Evolutionary conservation across 192 early-diverging fungal genomes (phyloP).

Genomic region (Hyaloraphidium curvatum): DNA sequence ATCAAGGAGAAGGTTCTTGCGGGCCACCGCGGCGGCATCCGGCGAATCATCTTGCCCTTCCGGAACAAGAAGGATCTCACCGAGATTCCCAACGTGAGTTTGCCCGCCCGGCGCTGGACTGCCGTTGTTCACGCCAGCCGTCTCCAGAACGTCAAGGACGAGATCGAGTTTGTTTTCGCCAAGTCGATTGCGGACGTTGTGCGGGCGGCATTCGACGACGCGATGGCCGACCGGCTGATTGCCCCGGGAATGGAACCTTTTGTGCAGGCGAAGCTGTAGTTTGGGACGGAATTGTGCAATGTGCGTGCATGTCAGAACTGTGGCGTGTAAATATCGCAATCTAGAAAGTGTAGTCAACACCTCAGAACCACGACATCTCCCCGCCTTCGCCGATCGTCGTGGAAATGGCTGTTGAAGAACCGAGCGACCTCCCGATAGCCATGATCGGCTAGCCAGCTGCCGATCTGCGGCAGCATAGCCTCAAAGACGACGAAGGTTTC

Average conservation of each 20-base stretch:
- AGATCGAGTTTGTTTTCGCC: slow-evolving; percentile 51
- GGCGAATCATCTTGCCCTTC: slow-evolving; percentile 47
- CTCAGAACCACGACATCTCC: slow-evolving; percentile 83
- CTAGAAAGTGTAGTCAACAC: too few species aligned
- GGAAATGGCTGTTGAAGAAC: slow-evolving; percentile 86
- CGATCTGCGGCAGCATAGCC: slow-evolving; percentile 18
- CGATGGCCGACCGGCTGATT: too few species aligned
- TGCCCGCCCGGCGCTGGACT: too few species aligned
- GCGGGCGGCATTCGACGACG: slow-evolving; percentile 24
- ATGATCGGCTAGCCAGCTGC: slow-evolving; percentile 12
- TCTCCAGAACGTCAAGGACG: slow-evolving; percentile 32
- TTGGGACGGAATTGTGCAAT: too few species aligned
- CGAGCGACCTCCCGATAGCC: slow-evolving; percentile 47
- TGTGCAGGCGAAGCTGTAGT: too few species aligned
- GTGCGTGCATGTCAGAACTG: too few species aligned
- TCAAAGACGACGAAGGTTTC: slow-evolving; percentile 60
- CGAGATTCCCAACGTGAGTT: slow-evolving; percentile 64
- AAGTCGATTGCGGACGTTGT: slow-evolving; percentile 45
- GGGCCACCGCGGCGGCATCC: slow-evolving; percentile 58
- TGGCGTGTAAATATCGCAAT: too few species aligned
- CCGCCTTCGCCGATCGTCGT: slow-evolving; percentile 49
- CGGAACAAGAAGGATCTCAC: slow-evolving; percentile 48
- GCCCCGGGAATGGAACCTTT: too few species aligned
- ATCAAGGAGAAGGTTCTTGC: slow-evolving; percentile 75
- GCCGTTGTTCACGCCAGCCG: too few species aligned